These are phyloP conservation scores for Vitis riparia DNA, from an alignment of 164 flowering plant genomes.

Conservation along the genomic window DNA sequence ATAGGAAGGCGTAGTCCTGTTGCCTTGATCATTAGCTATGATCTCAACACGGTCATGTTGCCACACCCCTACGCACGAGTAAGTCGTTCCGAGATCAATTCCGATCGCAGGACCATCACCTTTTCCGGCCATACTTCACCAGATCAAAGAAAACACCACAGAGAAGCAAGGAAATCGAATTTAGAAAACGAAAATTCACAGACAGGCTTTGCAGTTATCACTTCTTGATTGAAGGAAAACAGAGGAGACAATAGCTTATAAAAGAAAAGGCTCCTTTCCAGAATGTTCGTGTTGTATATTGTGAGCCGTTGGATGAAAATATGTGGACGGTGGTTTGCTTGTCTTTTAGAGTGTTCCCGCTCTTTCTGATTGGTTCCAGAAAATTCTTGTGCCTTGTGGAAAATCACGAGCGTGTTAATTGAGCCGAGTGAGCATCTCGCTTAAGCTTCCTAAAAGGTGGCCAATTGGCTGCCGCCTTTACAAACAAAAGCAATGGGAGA, in stretches of 20 bases:
- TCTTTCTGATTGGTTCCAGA: too few relatives aligned
- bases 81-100: slow-evolving; percentile 23
- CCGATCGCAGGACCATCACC: slow-evolving; percentile 31
- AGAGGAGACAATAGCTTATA: background rate
- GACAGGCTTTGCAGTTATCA: background rate
- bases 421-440: too few relatives aligned
- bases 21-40: slow-evolving; percentile 29
- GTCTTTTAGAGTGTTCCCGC: background rate
- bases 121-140: slow-evolving; percentile 20
- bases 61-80: slow-evolving; percentile 33
- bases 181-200: too few relatives aligned
- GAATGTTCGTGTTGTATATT: background rate
- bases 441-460: too few relatives aligned
- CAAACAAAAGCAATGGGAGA: too few relatives aligned
- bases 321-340: background rate
- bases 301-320: background rate
- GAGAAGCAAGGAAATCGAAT: background rate
- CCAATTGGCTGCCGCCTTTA: too few relatives aligned
- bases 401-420: too few relatives aligned
- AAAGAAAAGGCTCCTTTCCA: background rate
- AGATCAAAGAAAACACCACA: background rate
- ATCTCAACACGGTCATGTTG: slow-evolving; percentile 29
- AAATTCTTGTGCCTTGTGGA: too few relatives aligned
- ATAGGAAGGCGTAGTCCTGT: slow-evolving; percentile 33
- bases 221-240: too few relatives aligned